Conservation (phyloP, 2,329 filamentous ascomycete genomes). For the Orbilia blumenaviensis region DNA sequence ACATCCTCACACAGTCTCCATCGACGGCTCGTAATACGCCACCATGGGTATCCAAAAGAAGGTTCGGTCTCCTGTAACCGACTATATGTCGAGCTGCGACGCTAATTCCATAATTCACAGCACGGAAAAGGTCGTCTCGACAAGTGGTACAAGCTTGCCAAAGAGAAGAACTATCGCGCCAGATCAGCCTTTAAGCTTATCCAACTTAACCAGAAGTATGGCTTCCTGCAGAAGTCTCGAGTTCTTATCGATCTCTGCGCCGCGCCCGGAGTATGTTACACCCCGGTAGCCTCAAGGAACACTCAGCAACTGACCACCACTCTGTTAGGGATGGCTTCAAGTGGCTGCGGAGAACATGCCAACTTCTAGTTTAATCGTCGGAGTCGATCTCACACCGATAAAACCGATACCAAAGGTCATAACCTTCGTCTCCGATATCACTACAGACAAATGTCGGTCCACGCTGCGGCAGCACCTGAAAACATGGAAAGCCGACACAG, state of each 20-base stretch:
- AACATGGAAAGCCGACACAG: slow-evolving; percentile 94
- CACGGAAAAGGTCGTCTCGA: slow-evolving; percentile 97
- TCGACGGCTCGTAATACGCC: slow-evolving; percentile 26
- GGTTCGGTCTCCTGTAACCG: slow-evolving; percentile 60
- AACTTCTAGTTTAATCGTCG: slow-evolving; percentile 84
- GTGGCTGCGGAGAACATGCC: slow-evolving; percentile 97
- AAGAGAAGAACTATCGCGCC: slow-evolving; percentile 96
- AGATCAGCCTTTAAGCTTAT: slow-evolving; percentile 98
- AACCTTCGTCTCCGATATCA: slow-evolving; percentile 97
- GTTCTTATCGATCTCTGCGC: slow-evolving; percentile 97
- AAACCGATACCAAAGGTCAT: slow-evolving; percentile 94
- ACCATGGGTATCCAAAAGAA: slow-evolving; percentile 97
- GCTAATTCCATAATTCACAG: slow-evolving; percentile 60
- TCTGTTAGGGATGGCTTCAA: slow-evolving; percentile 76
- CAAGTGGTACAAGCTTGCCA: slow-evolving; percentile 98
- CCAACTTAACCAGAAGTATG: slow-evolving; percentile 98
- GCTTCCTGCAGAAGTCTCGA: slow-evolving; percentile 95
- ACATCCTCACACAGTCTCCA: slow-evolving; percentile 20
- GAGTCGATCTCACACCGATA: slow-evolving; percentile 93
- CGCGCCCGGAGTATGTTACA: slow-evolving; percentile 75
- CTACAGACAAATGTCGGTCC: slow-evolving; percentile 91
- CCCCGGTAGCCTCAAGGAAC: neutral
- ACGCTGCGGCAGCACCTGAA: slow-evolving; percentile 90
- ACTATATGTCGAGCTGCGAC: neutral
- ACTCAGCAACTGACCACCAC: slow-evolving; percentile 65